Base-by-base conservation (phyloP, 2,329 filamentous ascomycete genomes). In the Chrysoporthe puriensis region DNA sequence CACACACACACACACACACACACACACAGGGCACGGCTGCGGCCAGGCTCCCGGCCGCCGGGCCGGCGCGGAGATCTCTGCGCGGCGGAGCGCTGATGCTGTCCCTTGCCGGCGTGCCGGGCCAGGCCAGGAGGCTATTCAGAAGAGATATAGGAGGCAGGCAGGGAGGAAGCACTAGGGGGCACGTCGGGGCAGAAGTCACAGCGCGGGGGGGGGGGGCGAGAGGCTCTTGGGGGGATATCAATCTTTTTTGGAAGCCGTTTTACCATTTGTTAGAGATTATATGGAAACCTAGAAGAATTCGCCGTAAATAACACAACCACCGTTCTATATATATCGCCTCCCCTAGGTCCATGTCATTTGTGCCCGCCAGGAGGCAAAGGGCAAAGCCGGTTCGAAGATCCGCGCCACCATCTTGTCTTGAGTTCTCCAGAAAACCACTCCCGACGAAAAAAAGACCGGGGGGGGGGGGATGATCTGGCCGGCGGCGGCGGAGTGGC, bases 261-360 rank as follows among this genome's bases (percentile, higher is more conserved):
- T 63, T 68, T 54, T 68, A 63, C 63, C 66, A 66, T 68, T 36
- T 66, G 66, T 64, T 66, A 68, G 66, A 21, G 66, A 68, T 68
- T 68, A 68, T 66, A 66, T 66, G 62, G 64, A 58, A 68, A 54
- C 34, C 32, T 54, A 58, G 43, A 68, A 62, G 36, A 59, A 66
- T 66, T 63, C 62, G 58, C 66, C 66, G 52, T 59, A 57, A 60
- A 62, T 54, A 68, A 68, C 63, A 66, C 54, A 40, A 40, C 54
- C 54, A 40, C 66, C 61, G 36, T 43, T 68, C 66, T 68, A 62
- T 68, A 60, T 64, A 68, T 59, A 52, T 64, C 62, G 57, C 60
- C 46, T 34, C 48, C 43, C 48, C n/a, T 48, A 61, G 62, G 66
- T 52, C 66, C 14, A 67, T 67, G 62, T 61, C 66, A 56, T 63